Evolutionary conservation across 352 stramenopile species (phyloP).

Genomic region (Globisporangium camurandrum): DNA sequence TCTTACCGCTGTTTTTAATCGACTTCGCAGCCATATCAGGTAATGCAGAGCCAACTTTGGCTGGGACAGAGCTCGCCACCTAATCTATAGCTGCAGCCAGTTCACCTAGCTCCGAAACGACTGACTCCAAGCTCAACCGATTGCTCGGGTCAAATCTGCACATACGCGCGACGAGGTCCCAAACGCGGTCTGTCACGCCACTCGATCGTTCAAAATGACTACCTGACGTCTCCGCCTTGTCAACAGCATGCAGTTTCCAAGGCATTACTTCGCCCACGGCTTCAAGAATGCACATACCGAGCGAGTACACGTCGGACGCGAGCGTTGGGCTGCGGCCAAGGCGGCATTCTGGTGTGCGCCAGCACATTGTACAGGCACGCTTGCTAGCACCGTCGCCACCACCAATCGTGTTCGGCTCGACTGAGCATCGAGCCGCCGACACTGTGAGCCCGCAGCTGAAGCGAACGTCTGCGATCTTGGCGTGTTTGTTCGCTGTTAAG

Average conservation of each 20-base stretch:
- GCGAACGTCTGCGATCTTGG: background rate
- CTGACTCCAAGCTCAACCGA: background rate
- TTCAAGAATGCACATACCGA: conserved; percentile 7
- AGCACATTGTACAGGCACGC: background rate
- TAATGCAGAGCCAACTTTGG: background rate
- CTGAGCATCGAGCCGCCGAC: background rate
- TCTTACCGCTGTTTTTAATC: no score
- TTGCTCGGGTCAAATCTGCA: background rate
- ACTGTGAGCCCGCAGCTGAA: background rate
- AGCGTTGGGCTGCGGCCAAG: background rate
- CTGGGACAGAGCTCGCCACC: background rate
- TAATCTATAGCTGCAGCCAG: no score
- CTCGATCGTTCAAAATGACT: background rate
- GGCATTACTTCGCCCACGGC: background rate
- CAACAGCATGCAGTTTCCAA: background rate
- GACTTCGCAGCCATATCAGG: background rate
- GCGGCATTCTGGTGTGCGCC: background rate
- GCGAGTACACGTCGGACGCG: conserved; percentile 1
- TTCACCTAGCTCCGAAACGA: background rate
- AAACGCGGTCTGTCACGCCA: background rate
- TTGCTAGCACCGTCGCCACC: no score
- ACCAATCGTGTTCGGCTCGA: background rate
- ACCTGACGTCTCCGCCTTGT: background rate
- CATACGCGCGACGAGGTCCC: background rate
- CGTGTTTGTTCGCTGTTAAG: background rate